Base-by-base conservation (phyloP, 768 basidiomycete genomes). In the Tylopilus felleus region DNA sequence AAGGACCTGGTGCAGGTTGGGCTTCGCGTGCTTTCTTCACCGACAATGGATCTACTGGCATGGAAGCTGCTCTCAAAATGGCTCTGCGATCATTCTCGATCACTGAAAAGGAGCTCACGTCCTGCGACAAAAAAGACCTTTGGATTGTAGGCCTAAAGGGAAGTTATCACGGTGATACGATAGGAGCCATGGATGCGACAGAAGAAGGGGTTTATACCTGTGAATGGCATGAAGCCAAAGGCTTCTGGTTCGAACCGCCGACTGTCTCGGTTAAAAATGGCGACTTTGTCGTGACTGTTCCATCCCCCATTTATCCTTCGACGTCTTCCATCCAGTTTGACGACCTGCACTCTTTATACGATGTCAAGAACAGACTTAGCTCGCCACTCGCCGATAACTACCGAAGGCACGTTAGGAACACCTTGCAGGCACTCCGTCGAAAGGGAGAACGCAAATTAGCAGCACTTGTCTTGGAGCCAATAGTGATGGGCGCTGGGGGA, bases 61-160 rank as follows among this genome's bases (percentile, higher is more conserved):
- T 96, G 85, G 96, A 98, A 68, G 87, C 96, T n/a, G 96, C 93
- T 12, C 73, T 98, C 54, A 98, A 98, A 71, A 98, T 98, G 96
- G 96, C 93, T 0, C 71, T 98, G 40, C 79, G 94, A 23, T 83
- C 86, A 2, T 87, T 78, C 57, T 73, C 80, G 14, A 59, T 71
- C 33, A 73, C 76, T 19, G 63, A 70, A 17, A 60, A 65, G 12
- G 62, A 65, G 1, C 61, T 81, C 7, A 64, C 71, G 21, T 63
- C 70, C 7, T 36, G 53, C 10, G 75, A 75, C 25, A 74, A 75
- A 58, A 81, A 79, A 56, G 71, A 74, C 23, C 73, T 94, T 5
- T 91, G 90, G 5, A 80, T 98, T 1, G 66, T 98, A 4, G 96
- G 96, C 0, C 63, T 98, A 40, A 86, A 83, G 60, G 96, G 96